Evolutionary conservation across 139 green algal genomes (phyloP).

Genomic region (Mesostigma viride): DNA sequence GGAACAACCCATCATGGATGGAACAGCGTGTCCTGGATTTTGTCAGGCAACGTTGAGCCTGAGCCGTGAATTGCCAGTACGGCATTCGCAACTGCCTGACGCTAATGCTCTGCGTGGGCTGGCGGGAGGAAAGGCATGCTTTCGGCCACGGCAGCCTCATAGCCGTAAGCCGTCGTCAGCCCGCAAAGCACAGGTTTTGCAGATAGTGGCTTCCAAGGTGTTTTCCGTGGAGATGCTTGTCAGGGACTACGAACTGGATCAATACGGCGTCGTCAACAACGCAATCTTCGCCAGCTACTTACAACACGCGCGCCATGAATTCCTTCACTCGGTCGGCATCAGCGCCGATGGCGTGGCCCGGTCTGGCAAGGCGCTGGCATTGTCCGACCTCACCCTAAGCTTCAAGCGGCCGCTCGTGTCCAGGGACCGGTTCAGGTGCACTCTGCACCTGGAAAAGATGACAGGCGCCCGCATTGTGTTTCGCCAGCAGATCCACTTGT

Average conservation of each 20-base stretch:
- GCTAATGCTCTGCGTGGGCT: too few species aligned
- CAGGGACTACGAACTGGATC: conserved; percentile 38
- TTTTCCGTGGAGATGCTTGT: conserved; percentile 35
- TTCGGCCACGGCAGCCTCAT: too few species aligned
- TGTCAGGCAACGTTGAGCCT: too few species aligned
- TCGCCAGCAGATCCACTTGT: conserved; percentile 27
- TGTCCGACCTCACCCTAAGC: conserved; percentile 39
- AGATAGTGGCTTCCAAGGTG: too few species aligned
- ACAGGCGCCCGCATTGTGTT: conserved; percentile 19
- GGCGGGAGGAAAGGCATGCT: too few species aligned
- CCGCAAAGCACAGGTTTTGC: too few species aligned
- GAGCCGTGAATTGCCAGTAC: too few species aligned
- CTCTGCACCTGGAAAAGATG: conserved; percentile 17
- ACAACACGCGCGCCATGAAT: conserved; percentile 41
- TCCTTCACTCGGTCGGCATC: conserved; percentile 31
- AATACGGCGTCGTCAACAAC: conserved; percentile 41
- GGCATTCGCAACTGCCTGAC: too few species aligned
- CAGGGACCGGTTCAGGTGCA: conserved; percentile 22
- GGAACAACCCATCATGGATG: too few species aligned
- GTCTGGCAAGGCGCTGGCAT: conserved; percentile 35
- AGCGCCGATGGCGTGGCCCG: conserved; percentile 32
- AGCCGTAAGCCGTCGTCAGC: too few species aligned
- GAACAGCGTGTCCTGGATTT: too few species aligned
- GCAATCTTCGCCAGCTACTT: conserved; percentile 38
- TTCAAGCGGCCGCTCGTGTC: too few species aligned